Evolutionary conservation across 495 filamentous ascomycete genomes (phyloP), one percentile per base, ranked within the genome.

Genomic region (Tuber calosporum): DNA sequence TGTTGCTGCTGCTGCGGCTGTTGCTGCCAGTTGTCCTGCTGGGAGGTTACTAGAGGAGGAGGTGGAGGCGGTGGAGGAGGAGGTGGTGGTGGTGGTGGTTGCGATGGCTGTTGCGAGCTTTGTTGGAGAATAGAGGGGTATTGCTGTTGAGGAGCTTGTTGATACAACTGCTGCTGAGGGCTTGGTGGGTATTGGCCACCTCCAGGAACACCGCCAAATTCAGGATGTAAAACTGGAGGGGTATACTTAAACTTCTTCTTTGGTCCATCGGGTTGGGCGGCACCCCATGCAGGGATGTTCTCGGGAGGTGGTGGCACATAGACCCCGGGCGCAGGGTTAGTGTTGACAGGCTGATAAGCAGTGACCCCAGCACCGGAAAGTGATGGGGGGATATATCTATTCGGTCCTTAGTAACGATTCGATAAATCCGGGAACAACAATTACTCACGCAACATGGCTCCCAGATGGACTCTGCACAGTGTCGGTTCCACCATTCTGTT

Each of bases 191-290:
- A 77, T 53, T 78, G 76, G 17, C 26, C 37, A 36, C 43, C 42
- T 2, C 70, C 67, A 34, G 53, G 53, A 62, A 62, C 53, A 4
- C 67, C 72, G 36, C 70, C 69, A 67, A 73, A 78, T 11, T 77
- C 74, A 0, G 75, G 75, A 19, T 73, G 75, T 6, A 77, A 26
- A 22, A 76, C 73, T 15, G 75, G 75, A 34, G 76, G 66, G 36
- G 71, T 78, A 69, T 78, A 78, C 36, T 68, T 74, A 34, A 77
- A 78, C 58, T 70, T 77, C 68, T 78, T 77, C 71, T 68, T 74
- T 34, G 70, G 71, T 17, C 43, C 71, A 26, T 45, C 67, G 13
- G 66, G 48, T 43, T 77, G 74, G 1, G 70, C 37, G 1, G 70
- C 38, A 20, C 71, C n/a, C 76, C 76, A 78, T 0, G 76, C 71